Evolutionary conservation across 176 grass and related monocot genomes (phyloP), one percentile per base, ranked within the genome.

Genomic region (Metroxylon sagu): DNA sequence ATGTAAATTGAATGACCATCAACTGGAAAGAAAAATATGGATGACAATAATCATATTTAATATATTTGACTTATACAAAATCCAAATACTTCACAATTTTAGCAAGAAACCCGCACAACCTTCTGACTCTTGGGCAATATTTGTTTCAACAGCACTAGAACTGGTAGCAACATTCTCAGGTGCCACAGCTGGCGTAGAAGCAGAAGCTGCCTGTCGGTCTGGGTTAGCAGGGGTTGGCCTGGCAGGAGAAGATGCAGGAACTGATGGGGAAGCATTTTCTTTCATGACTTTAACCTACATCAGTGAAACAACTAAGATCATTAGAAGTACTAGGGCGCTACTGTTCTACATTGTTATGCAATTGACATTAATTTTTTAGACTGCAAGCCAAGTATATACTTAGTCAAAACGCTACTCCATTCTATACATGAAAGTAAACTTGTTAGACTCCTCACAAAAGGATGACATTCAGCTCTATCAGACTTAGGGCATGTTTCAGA

Each of bases 221-320:
- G 5, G 62, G 64, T 81, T 89, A 14, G 17, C 65, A 55, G 76
- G 71, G 43, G 66, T 63, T 50, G 66, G 73, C 58, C 73, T 89
- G 35, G 73, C 55, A 75, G 80, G 73, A 56, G 72, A 54, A 15
- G n/a, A 48, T 48, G 55, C 26, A 8, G 61, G 62, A 53, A 53
- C 48, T 35, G 61, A 16, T 6, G 56, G 29, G 28, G 48, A 49
- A 12, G 54, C 66, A 49, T 52, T 65, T 19, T 81, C 77, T 80
- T 85, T 98, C 76, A 88, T 89, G 60, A 81, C 84, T 81, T 83
- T 98, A 16, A 98, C 78, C 87, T 98, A 65, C 17, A 88, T 15
- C 61, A 39, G 62, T 29, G 28, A 29, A 29, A 29, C 28, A 29
- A 4, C 28, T 29, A 29, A 29, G 28, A 29, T 29, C 28, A 29